A percentile compares a stretch with the other conserved stretches of the same genome.
phyloP scores from a whole-genome alignment of 805 yeast genomes.

The Blastobotrys mokoenaii region DNA sequence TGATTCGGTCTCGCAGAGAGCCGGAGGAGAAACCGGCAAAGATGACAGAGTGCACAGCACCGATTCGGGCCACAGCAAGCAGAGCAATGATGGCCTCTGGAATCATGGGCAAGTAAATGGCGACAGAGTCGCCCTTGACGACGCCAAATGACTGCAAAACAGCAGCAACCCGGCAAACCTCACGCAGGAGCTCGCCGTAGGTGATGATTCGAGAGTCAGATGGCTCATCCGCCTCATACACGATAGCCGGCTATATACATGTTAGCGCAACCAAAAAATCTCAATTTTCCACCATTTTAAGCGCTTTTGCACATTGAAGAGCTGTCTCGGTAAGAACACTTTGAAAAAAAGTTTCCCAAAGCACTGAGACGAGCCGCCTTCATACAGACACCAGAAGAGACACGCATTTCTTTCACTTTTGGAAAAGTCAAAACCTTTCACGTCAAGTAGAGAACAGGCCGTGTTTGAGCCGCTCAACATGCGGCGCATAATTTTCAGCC shows the following conservation, averaged over 20 bases:
- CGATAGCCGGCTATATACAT: constrained; percentile 29
- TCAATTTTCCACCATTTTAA: too few species aligned
- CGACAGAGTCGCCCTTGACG: constrained; percentile 90
- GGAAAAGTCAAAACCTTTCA: too few species aligned
- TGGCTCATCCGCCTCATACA: constrained; percentile 93
- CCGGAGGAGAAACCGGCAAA: constrained; percentile 96
- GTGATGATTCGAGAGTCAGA: constrained; percentile 64
- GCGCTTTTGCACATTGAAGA: too few species aligned
- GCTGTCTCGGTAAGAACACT: too few species aligned
- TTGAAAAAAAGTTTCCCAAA: too few species aligned
- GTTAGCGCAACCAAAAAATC: too few species aligned
- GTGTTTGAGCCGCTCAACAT: too few species aligned
- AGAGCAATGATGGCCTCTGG: constrained; percentile 94
- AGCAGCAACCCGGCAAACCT: constrained; percentile 82
- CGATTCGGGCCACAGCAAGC: constrained; percentile 86
- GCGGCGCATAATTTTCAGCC: too few species aligned
- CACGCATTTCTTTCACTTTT: too few species aligned
- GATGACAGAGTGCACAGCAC: constrained; percentile 93
- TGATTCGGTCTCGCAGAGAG: constrained; percentile 82
- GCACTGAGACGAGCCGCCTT: too few species aligned
- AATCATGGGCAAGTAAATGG: constrained; percentile 94
- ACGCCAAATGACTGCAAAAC: constrained; percentile 80
- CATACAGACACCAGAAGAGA: too few species aligned
- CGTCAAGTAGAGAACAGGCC: too few species aligned
- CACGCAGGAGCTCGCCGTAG: constrained; percentile 75